Evolutionary conservation across 116 monocot genomes (phyloP), one percentile per base, ranked within the genome.

Genomic region (Posidonia oceanica): DNA sequence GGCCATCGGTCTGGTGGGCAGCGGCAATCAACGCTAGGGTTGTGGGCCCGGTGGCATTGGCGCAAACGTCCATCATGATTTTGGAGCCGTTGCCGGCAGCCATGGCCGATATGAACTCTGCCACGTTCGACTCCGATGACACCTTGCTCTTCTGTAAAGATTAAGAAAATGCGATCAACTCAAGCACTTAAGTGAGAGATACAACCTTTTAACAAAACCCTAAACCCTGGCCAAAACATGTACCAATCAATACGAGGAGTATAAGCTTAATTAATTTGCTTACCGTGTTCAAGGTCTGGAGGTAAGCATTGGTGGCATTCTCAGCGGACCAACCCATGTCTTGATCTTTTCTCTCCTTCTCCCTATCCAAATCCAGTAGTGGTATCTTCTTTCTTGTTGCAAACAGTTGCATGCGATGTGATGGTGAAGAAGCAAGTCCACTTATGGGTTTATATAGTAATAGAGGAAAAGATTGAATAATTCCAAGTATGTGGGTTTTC

Each of bases 21-120:
- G 88, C 88, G 1, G 85, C 80, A 44, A 76, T 18, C 17, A 88
- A 80, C 8, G 88, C 88, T 1, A 82, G 67, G 3, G 85, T 88
- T 48, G 82, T 88, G 55, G 88, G 62, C 4, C 88, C 85, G 4
- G 79, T 79, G 20, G 71, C 17, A 59, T 22, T 57, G 52, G 59
- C 21, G 60, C 85, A 80, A 36, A 55, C 85, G 54, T 88, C 85
- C 22, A 88, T 73, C 82, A 88, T 85, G 75, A 88, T 73, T 0
- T 74, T 69, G 3, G 82, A 71, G 55, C 78, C 72, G 67, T 71
- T 85, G 29, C 88, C 88, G 7, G 80, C 88, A 3, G 88, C 88
- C 75, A 85, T 67, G n/a, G 88, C 88, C 13, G 88, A 88, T 3
- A 88, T 60, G 77, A 85, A 88, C 78, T 85, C 88, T 0, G 82